Conservation (phyloP, 2,329 filamentous ascomycete species). For the Botrytis sinoallii region DNA sequence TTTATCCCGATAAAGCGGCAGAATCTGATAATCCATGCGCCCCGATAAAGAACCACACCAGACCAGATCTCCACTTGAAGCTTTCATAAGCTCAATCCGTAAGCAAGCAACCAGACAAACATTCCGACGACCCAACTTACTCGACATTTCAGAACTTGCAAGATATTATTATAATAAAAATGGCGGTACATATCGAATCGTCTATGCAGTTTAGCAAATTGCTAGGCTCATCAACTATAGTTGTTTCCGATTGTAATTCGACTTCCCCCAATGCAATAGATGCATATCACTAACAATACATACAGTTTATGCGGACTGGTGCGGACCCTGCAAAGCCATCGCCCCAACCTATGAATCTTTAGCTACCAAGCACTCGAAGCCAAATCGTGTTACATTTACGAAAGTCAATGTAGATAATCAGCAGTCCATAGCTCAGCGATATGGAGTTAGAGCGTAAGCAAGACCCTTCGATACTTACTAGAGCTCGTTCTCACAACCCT, state of each 20-base stretch:
- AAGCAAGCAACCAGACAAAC: not conserved
- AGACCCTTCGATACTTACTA: conserved; percentile 6
- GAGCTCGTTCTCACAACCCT: conserved; percentile 19
- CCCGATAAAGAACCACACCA: conserved; percentile 7
- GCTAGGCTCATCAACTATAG: conserved; percentile 70
- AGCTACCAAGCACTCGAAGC: conserved; percentile 72
- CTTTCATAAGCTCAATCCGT: not conserved
- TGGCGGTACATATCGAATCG: conserved; percentile 56
- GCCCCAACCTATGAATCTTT: conserved; percentile 86
- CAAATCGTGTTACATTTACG: conserved; percentile 80
- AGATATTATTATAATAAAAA: not conserved
- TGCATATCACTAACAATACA: conserved; percentile 17
- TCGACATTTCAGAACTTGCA: not conserved
- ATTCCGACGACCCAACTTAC: not conserved
- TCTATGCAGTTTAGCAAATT: conserved; percentile 68
- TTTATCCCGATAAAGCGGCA: conserved; percentile 18
- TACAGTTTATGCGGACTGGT: conserved; percentile 92
- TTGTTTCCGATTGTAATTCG: conserved; percentile 82
- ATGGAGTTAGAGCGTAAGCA: conserved; percentile 71
- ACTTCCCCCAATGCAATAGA: conserved; percentile 34
- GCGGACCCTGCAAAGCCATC: conserved; percentile 88
- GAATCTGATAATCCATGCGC: conserved; percentile 21
- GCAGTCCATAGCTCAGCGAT: conserved; percentile 69
- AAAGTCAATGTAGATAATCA: conserved; percentile 91
- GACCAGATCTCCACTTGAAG: conserved; percentile 17